Base-by-base conservation (phyloP, 345 rosid genomes). In the Sonneratia alba region DNA sequence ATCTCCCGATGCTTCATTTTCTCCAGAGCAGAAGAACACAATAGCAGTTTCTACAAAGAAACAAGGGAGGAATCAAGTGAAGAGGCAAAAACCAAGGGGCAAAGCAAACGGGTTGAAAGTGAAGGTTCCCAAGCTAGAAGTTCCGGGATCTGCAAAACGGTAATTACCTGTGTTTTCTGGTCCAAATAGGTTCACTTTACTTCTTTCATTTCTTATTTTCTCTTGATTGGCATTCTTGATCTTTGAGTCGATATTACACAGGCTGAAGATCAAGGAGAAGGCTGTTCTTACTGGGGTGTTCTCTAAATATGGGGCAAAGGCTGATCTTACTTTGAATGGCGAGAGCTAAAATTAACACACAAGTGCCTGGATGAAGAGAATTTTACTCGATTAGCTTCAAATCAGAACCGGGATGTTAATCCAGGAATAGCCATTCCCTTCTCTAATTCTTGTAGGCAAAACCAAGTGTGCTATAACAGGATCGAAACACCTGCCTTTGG, bases 201-300 rank as follows among this genome's bases (percentile, higher is more conserved):
- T 15, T 22, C 9, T 15, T 24, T 34, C 14, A 12, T 71, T 9
- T 53, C 37, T 21, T 21, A n/a, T 36, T 38, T 36, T 34, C 55
- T 21, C 61, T 47, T 0, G 14, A 49, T 56, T 72, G 51, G 10
- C 43, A 37, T 64, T 19, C 53, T 32, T 73, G 48, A 9, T 42
- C 59, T 47, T 64, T 55, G 4, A 9, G 71, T 69, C 49, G 16
- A 55, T 2, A 11, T 67, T 47, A 62, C 75, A 80, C 91, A 94
- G 95, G 80, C 80, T 94, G 79, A 88, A 82, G 83, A 68, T 88
- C 73, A 86, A 82, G 85, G 98, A 94, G 85, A 90, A 88, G 83
- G 83, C 92, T 42, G 72, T 84, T 70, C 84, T 94, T 70, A 84
- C 85, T 0, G 87, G 84, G 0, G 96, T 90, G 40, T 83, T 91